Conservation (phyloP, 208 protist species). For the Balamuthia mandrillaris region DNA sequence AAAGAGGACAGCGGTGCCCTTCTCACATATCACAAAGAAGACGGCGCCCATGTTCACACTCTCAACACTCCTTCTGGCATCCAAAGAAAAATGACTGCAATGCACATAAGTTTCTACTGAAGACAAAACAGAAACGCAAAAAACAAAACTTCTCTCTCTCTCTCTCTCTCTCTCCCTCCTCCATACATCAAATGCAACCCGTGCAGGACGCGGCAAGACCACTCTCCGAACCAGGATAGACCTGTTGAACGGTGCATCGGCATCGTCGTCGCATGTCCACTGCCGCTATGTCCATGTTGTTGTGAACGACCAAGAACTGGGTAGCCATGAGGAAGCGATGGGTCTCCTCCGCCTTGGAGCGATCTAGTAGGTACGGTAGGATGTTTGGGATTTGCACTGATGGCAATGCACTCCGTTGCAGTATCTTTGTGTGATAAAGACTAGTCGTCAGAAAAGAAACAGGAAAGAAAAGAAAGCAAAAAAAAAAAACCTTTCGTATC, state of each 20-base stretch:
- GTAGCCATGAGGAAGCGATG: constrained; percentile 1
- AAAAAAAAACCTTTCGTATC: neutral
- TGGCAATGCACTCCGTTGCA: neutral
- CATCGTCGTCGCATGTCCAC: constrained; percentile 23
- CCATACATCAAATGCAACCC: neutral
- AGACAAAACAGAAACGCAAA: too few species aligned
- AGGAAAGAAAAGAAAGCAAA: neutral
- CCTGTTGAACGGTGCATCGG: neutral
- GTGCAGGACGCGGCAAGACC: constrained; percentile 11
- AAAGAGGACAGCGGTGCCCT: too few species aligned
- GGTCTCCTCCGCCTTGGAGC: neutral
- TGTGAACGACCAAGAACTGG: constrained; percentile 38
- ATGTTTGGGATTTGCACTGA: constrained; percentile 27
- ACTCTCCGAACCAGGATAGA: neutral
- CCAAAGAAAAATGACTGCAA: too few species aligned
- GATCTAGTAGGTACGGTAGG: constrained; percentile 4
- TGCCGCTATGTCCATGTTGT: constrained; percentile 31
- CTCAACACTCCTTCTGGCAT: too few species aligned
- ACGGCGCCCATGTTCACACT: too few species aligned
- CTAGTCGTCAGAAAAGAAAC: neutral
- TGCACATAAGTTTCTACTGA: too few species aligned
- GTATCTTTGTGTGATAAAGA: neutral
- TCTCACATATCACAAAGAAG: too few species aligned
- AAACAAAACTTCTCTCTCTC: too few species aligned
- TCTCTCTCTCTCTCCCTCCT: neutral